Evolutionary conservation across 1,284 basidiomycete species (phyloP), one percentile per base, ranked within the genome.

Genomic region (Takashimella tepidaria): DNA sequence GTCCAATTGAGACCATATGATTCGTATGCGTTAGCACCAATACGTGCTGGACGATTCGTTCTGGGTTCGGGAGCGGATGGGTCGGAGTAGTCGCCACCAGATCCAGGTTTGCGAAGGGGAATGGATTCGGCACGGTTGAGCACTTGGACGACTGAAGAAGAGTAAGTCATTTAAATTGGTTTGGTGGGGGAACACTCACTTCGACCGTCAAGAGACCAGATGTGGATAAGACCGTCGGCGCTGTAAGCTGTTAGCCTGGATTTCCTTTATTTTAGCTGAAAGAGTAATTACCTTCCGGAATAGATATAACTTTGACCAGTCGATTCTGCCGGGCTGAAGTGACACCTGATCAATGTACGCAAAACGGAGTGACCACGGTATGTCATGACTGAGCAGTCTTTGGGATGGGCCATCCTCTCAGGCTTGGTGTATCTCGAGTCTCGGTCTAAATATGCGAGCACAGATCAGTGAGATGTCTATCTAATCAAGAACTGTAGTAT

Each of bases 241-340:
- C 56, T 58, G 44, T 44, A 31, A 37, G 22, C 20, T 27, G 24
- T 12, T 19, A 21, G 8, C 37, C 20, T 22, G 24, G 37, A 19
- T n/a, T 8, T 2, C 40, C 25, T 12, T 13, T 1, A 16, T 12
- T 26, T 16, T 13, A 13, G 45, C 22, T 23, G 3, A 3, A 27
- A 12, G 4, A 21, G 40, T 11, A 58, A 56, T 37, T 51, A 61
- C 56, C 66, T 64, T 23, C 95, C 95, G 16, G 89, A 92, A 73
- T 97, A 98, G 54, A 98, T 84, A 75, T 98, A 98, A 62, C 87
- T 86, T 54, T 86, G 82, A 4, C 92, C 92, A 5, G 96, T 98
- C 2, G 91, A 92, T 69, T 91, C 88, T 2, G 80, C 79, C 12
- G 95, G 95, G 59, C 89, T 92, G 74, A 98, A 98, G 76, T 97